A percentile compares a stretch with the other conserved stretches of the same genome.
Conservation (phyloP, 352 stramenopile species). For the Phytopythium ostracodes region DNA sequence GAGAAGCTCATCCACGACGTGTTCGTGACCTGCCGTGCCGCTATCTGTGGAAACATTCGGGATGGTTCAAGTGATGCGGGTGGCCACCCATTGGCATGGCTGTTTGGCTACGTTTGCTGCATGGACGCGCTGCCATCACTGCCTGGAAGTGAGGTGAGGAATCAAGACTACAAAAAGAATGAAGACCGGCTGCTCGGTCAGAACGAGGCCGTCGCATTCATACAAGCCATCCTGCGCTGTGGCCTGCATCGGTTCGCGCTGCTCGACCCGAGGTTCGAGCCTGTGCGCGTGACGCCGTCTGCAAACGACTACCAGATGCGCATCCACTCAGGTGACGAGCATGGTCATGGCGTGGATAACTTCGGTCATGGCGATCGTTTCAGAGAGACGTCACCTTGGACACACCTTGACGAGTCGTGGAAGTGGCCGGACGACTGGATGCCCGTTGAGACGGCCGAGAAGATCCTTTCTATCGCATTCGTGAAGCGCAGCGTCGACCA, state of each 20-base stretch:
- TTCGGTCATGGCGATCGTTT: background rate
- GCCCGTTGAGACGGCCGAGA: slow-evolving; percentile 25
- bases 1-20: slow-evolving; percentile 83
- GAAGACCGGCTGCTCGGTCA: slow-evolving; percentile 63
- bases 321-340: background rate
- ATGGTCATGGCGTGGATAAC: background rate
- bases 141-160: background rate
- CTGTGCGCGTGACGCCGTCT: background rate
- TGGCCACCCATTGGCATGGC: slow-evolving; percentile 32
- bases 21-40: slow-evolving; percentile 68
- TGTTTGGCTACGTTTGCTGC: slow-evolving; percentile 71
- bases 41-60: slow-evolving; percentile 15
- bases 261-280: slow-evolving; percentile 27
- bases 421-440: slow-evolving; percentile 28
- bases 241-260: slow-evolving; percentile 53
- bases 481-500: slow-evolving; percentile 41
- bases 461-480: slow-evolving; percentile 51
- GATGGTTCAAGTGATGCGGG: background rate
- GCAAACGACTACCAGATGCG: too few relatives aligned
- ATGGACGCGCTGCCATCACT: slow-evolving; percentile 26
- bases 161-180: background rate
- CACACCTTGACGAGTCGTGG: background rate
- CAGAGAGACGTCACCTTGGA: background rate
- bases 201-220: slow-evolving; percentile 63
- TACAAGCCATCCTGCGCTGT: slow-evolving; percentile 53